Evolutionary conservation across 2,329 filamentous ascomycete genomes (phyloP).

Genomic region (Calonectria honghensis): DNA sequence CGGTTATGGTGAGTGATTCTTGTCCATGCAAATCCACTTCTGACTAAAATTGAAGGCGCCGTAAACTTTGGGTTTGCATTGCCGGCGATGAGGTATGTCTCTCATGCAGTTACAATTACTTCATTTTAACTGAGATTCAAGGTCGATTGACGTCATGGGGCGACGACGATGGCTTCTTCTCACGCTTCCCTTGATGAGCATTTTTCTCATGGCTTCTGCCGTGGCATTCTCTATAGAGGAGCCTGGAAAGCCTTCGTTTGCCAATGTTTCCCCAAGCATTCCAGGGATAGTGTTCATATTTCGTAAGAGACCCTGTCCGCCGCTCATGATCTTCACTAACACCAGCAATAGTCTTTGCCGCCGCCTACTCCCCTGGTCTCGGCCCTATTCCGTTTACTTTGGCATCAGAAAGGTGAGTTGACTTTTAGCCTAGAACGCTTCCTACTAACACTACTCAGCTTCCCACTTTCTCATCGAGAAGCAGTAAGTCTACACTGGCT

Average conservation of each 20-base stretch:
- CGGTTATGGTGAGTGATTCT: slow-evolving; percentile 55
- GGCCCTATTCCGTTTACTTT: slow-evolving; percentile 70
- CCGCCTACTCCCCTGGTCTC: slow-evolving; percentile 63
- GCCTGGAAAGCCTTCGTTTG: too few relatives aligned
- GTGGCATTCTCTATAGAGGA: slow-evolving; percentile 38
- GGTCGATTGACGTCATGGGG: slow-evolving; percentile 61
- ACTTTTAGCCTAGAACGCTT: fast-evolving
- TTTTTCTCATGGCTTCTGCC: slow-evolving; percentile 42
- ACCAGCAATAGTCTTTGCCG: slow-evolving; percentile 59
- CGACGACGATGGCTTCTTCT: slow-evolving; percentile 65
- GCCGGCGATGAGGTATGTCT: slow-evolving; percentile 55
- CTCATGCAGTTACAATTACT: neutral
- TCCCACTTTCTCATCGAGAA: slow-evolving; percentile 69
- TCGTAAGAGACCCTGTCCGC: neutral
- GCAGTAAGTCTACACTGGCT: slow-evolving; percentile 52
- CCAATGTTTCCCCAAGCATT: slow-evolving; percentile 12
- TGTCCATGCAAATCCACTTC: neutral
- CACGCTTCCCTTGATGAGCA: slow-evolving; percentile 65
- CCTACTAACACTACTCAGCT: slow-evolving; percentile 55
- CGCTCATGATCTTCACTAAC: slow-evolving; percentile 9
- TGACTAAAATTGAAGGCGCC: slow-evolving; percentile 48
- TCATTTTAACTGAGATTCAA: slow-evolving; percentile 17
- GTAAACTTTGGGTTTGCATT: slow-evolving; percentile 63
- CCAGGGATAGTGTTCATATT: slow-evolving; percentile 45
- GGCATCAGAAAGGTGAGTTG: slow-evolving; percentile 63